These are phyloP conservation scores for Nicotiana undulata DNA, from an alignment of 257 asterid genomes.

Conservation along the genomic window DNA sequence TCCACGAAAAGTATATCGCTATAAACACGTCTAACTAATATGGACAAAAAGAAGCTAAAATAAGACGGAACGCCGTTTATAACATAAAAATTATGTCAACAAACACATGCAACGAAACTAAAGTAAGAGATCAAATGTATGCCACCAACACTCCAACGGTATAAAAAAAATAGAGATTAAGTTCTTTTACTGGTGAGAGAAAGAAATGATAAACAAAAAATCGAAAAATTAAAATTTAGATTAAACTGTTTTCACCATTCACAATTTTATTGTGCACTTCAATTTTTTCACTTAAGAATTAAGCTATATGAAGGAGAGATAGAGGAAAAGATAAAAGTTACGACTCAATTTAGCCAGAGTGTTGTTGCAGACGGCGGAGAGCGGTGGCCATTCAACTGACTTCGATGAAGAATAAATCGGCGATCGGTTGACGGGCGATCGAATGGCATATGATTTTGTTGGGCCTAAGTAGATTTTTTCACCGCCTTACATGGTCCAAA, in stretches of 20 bases:
- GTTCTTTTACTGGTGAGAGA: background rate
- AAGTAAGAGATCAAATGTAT: no score
- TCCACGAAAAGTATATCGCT: no score
- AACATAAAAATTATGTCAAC: no score
- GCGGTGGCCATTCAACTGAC: background rate
- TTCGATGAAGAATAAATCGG: background rate
- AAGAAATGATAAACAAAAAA: background rate
- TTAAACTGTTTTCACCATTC: background rate
- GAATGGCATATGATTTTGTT: background rate
- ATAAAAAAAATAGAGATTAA: background rate
- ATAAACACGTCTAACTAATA: no score
- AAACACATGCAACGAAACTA: no score
- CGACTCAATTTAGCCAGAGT: no score
- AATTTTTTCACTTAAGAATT: background rate
- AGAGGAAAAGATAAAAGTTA: no score
- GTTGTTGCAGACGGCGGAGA: no score
- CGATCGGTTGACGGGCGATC: background rate
- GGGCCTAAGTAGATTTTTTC: background rate
- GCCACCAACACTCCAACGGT: no score
- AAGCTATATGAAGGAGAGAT: no score
- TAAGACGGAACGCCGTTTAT: no score
- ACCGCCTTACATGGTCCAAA: background rate
- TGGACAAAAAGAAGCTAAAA: no score
- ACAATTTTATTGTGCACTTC: background rate
- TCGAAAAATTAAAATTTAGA: background rate